Evolutionary conservation across 352 stramenopile species (phyloP).

Genomic region (Pythium chondricola): DNA sequence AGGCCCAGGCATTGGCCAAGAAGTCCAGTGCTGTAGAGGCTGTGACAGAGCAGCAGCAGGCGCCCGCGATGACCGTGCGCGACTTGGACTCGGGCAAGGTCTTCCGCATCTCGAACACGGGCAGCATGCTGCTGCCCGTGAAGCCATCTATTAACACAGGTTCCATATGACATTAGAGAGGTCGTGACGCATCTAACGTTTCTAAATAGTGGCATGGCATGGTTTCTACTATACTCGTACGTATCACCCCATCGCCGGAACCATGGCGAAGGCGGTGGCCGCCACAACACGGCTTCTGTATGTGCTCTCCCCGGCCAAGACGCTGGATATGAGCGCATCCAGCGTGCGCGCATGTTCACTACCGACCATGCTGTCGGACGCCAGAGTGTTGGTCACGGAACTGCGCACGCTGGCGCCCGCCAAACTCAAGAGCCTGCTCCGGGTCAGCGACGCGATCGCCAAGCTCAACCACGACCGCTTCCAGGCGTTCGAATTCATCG

Average conservation of each 20-base stretch:
- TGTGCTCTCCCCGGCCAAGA: slow-evolving; percentile 88
- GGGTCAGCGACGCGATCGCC: slow-evolving; percentile 77
- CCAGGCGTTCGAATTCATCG: slow-evolving; percentile 47
- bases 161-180: slow-evolving; percentile 8
- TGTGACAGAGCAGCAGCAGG: neutral
- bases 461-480: slow-evolving; percentile 86
- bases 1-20: slow-evolving; percentile 22
- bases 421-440: slow-evolving; percentile 78
- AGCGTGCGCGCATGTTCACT: slow-evolving; percentile 28
- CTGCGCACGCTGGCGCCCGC: slow-evolving; percentile 52
- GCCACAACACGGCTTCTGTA: slow-evolving; percentile 45
- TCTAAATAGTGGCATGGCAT: too few relatives aligned
- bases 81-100: slow-evolving; percentile 68
- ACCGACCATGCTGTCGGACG: slow-evolving; percentile 49
- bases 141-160: slow-evolving; percentile 19
- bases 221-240: neutral
- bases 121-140: slow-evolving; percentile 49
- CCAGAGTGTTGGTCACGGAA: slow-evolving; percentile 46
- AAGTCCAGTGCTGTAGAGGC: neutral
- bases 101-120: slow-evolving; percentile 59
- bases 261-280: neutral
- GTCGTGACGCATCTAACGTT: too few relatives aligned
- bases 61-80: slow-evolving; percentile 41
- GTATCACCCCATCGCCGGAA: neutral
- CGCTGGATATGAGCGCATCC: slow-evolving; percentile 56